phyloP scores from a whole-genome alignment of 768 basidiomycete genomes.

The Pleurotus tuoliensis region DNA sequence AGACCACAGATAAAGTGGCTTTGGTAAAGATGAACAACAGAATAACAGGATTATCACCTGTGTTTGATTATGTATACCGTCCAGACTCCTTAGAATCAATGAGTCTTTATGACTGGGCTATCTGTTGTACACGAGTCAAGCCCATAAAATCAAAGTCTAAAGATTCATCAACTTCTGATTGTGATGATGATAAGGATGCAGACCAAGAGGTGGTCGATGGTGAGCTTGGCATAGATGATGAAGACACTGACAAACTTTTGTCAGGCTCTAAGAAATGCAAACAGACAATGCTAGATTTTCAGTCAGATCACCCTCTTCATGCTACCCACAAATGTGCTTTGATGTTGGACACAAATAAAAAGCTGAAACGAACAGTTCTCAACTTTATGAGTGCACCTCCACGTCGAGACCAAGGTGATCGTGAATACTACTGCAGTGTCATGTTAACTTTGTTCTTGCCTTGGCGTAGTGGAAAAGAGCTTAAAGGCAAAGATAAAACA shows the following conservation, averaged over 20 bases:
- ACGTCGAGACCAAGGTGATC: slow-evolving; percentile 23
- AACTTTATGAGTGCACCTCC: slow-evolving; percentile 29
- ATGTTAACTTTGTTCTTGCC: slow-evolving; percentile 31
- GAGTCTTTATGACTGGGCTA: slow-evolving; percentile 16
- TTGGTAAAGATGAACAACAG: slow-evolving; percentile 13
- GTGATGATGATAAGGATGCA: not conserved
- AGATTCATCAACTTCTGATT: not conserved
- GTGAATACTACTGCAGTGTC: slow-evolving; percentile 26
- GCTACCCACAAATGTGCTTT: slow-evolving; percentile 8
- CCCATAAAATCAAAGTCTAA: not conserved
- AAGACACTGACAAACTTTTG: too few relatives aligned
- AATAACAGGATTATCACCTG: slow-evolving; percentile 17
- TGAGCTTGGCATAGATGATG: too few relatives aligned
- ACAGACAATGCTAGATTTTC: too few relatives aligned
- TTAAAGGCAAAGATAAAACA: slow-evolving; percentile 15
- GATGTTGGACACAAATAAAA: not conserved
- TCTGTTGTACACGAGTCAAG: slow-evolving; percentile 1
- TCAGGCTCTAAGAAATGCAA: too few relatives aligned
- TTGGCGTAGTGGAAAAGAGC: slow-evolving; percentile 23
- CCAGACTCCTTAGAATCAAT: slow-evolving; percentile 9
- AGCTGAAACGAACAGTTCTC: slow-evolving; percentile 12
- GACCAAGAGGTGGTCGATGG: not conserved
- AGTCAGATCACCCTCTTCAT: slow-evolving; percentile 8
- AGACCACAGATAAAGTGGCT: slow-evolving; percentile 15
- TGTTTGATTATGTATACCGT: slow-evolving; percentile 14